Base-by-base conservation (phyloP, 2,329 filamentous ascomycete species). In the Pseudocercospora macadamiae region DNA sequence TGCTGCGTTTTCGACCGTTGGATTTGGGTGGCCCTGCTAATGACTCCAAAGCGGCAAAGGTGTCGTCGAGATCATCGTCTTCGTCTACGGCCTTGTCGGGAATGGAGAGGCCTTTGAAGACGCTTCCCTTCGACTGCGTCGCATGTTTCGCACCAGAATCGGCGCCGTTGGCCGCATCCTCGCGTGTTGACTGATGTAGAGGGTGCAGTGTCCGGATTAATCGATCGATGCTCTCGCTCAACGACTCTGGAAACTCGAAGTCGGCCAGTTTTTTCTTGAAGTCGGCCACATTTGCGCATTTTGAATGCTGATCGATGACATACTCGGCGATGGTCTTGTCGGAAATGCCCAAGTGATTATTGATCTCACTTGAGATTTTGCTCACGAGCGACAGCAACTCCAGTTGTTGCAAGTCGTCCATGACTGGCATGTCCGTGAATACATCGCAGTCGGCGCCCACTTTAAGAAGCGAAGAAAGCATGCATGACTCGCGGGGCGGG, bases 281-380 rank as follows among this genome's bases (percentile, higher is more conserved):
- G 25, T 89, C 87, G 53, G 82, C 76, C 57, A 90, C 80, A 25
- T 83, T 83, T 52, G 81, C 82, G 78, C 87, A 89, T 82, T 93
- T 85, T 73, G 89, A 77, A 69, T 96, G 91, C 73, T 96, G 89
- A 62, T 90, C 90, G 71, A 99, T 96, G 70, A 99, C 86, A 73
- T 96, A 99, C 76, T 99, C 95, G 67, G 95, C 93, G 23, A 99
- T 86, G 4, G 91, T 96, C 77, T 96, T 97, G 77, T 99, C 93
- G 73, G 85, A 89, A 68, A 97, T 86, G 56, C 93, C 91, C 60
- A 97, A 78, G 77, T 99, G 91, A 72, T 99, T 99, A 70, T 96
- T 89, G 54, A 99, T 83, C 76, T 99, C 95, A 16, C 90, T 93
- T 12, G 92, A 92, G 68, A 99, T 91, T 75, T 93, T 96, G 51